Percentiles rank a stretch among this genome's conserved stretches.
phyloP scores from a whole-genome alignment of 139 green algal genomes.

The Nannochloris sp. region DNA sequence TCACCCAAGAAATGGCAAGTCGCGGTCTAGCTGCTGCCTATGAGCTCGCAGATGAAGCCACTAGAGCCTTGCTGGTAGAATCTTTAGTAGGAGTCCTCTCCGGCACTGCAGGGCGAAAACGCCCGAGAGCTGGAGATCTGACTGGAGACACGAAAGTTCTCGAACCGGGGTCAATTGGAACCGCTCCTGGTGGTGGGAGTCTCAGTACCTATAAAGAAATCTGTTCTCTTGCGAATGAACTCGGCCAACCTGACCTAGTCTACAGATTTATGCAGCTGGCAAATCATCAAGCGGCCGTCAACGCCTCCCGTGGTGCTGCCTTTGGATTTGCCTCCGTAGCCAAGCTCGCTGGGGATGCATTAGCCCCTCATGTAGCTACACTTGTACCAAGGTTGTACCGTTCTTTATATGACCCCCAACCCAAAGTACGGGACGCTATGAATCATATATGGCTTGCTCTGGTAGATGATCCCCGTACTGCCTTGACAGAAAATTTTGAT shows the following conservation, averaged over 20 bases:
- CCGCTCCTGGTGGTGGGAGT: conserved; percentile 26
- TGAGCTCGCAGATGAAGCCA: conserved; percentile 45
- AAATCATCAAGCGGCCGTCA: conserved; percentile 57
- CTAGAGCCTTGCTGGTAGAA: conserved; percentile 55
- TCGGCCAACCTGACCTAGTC: conserved; percentile 86
- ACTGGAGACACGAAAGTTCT: conserved; percentile 3
- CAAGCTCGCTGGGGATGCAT: conserved; percentile 54
- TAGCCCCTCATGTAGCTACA: conserved; percentile 50
- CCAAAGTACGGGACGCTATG: conserved; percentile 59
- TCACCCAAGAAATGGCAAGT: conserved; percentile 60
- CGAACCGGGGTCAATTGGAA: background rate
- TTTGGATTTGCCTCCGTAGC: conserved; percentile 83
- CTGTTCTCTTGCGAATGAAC: conserved; percentile 76
- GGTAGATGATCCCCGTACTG: conserved; percentile 52
- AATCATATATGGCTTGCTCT: conserved; percentile 70
- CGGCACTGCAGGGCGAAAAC: background rate
- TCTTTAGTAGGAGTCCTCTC: conserved; percentile 42
- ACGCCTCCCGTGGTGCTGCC: conserved; percentile 65
- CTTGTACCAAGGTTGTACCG: conserved; percentile 85
- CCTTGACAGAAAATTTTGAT: conserved; percentile 57
- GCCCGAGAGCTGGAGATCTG: background rate
- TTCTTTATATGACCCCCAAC: conserved; percentile 77
- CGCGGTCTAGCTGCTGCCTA: conserved; percentile 76
- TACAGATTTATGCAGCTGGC: conserved; percentile 87
- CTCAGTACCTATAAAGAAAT: conserved; percentile 86